phyloP scores from a whole-genome alignment of 2,329 filamentous ascomycete species.

The Mycogone perniciosa region DNA sequence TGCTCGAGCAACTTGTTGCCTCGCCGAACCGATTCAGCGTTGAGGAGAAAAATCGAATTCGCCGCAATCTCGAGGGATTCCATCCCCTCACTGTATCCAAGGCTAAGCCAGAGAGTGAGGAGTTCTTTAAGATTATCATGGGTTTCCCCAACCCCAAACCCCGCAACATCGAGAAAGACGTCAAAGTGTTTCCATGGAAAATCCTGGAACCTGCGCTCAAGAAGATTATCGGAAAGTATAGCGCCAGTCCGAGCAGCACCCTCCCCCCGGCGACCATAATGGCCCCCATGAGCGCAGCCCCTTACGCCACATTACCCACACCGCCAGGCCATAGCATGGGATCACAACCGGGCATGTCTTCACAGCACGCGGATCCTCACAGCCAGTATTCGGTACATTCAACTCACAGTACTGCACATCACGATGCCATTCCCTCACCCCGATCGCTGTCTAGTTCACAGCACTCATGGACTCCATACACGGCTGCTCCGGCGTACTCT shows the following conservation, averaged over 20 bases:
- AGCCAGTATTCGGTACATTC: constrained; percentile 35
- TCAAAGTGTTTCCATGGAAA: constrained; percentile 98
- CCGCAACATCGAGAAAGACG: constrained; percentile 96
- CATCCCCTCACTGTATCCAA: constrained; percentile 91
- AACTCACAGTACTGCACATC: constrained; percentile 27
- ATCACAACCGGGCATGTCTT: constrained; percentile 23
- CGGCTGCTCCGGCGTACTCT: constrained; percentile 28
- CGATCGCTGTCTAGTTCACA: constrained; percentile 44
- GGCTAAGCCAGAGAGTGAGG: constrained; percentile 82
- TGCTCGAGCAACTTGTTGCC: constrained; percentile 86
- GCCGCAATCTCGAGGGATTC: constrained; percentile 91
- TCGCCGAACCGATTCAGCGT: constrained; percentile 74
- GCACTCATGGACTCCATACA: constrained; percentile 44
- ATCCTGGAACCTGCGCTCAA: constrained; percentile 79
- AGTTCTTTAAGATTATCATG: constrained; percentile 99
- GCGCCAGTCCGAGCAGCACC: constrained; percentile 40
- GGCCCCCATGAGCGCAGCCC: constrained; percentile 30
- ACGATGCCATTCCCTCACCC: constrained; percentile 47
- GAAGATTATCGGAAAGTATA: constrained; percentile 98
- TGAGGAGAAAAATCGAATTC: constrained; percentile 97
- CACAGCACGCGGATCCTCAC: constrained; percentile 27
- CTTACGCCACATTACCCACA: constrained; percentile 42
- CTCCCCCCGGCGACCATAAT: constrained; percentile 35
- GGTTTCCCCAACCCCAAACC: constrained; percentile 92
- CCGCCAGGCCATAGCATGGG: constrained; percentile 34